These are phyloP conservation scores for Zelopaecilomyces penicillatus DNA, from an alignment of 2,329 filamentous ascomycete genomes.

Conservation along the genomic window DNA sequence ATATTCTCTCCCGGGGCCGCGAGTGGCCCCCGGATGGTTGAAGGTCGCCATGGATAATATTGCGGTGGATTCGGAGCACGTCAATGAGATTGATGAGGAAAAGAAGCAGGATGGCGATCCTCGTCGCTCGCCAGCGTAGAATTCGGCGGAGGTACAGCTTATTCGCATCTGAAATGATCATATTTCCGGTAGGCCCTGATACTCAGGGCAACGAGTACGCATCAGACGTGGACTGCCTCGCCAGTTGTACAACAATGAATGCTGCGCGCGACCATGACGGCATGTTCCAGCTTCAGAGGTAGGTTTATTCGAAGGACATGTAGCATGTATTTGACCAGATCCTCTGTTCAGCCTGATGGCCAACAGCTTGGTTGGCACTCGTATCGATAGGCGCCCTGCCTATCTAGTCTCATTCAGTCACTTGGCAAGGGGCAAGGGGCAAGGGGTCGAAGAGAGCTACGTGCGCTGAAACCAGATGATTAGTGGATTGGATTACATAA, in stretches of 20 bases:
- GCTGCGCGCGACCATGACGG: conserved; percentile 5
- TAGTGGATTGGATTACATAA: too few species aligned
- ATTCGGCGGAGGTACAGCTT: conserved; percentile 29
- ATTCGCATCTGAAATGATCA: conserved; percentile 22
- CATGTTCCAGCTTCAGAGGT: neutral
- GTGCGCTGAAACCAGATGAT: too few species aligned
- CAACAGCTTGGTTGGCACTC: too few species aligned
- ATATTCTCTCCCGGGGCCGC: conserved; percentile 39
- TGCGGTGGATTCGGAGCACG: conserved; percentile 28
- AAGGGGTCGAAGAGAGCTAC: too few species aligned
- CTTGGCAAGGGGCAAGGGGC: too few species aligned
- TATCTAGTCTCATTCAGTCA: too few species aligned
- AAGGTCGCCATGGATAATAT: conserved; percentile 21
- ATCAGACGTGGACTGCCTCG: neutral
- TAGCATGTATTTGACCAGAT: too few species aligned
- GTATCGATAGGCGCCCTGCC: too few species aligned
- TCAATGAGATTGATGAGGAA: conserved; percentile 31
- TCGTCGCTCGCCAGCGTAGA: conserved; percentile 26
- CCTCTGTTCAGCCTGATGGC: too few species aligned
- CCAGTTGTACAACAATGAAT: conserved; percentile 1
- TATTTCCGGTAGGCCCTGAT: conserved; percentile 8
- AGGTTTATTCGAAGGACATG: too few species aligned
- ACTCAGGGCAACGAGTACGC: neutral
- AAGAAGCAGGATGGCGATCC: conserved; percentile 26
- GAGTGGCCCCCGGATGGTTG: conserved; percentile 12